Base-by-base conservation (phyloP, 768 basidiomycete genomes). In the Pisolithus microcarpus region DNA sequence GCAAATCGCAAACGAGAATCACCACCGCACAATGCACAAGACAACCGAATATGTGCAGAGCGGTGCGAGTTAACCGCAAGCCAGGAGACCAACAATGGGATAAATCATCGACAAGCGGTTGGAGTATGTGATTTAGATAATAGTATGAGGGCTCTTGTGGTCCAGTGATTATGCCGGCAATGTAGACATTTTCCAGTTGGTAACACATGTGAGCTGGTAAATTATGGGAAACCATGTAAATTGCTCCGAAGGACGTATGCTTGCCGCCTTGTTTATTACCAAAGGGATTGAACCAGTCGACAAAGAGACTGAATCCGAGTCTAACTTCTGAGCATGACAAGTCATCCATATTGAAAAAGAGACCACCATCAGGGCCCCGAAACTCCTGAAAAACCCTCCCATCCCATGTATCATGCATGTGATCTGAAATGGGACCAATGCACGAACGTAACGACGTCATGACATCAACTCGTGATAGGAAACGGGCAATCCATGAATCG, bases 201-300 rank as follows among this genome's bases (percentile, higher is more conserved):
- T 68, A 66, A 1, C 64, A 61, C 6, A 66, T 52, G 13, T 61
- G 48, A 15, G 9, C 10, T 2, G 43, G 50, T n/a, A 44, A 59
- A 46, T 72, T 72, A 8, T 72, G 49, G 50, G 70, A 71, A 1
- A 61, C 59, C 43, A 74, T 49, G 18, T 65, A 67, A 3, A 75
- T 62, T 2, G 57, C 57, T 2, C 66, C 64, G 23, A 56, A 47
- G 1, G 61, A 63, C 5, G 44, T 57, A 2, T 43, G 52, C 42
- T 65, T 60, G 13, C 66, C 66, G 46, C 65, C 63, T 53, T 61
- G 65, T 50, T 69, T 68, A 36, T 67, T 69, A 5, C 56, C 52
- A 38, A 53, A 66, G 1, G 65, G 68, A 61, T 72, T 72, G 49
- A 69, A 70, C 68, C 68, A 70, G 49, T 72, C 67, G 48, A 69